A percentile compares a stretch with the other conserved stretches of the same genome.
These are phyloP conservation scores for Colletotrichum spinosum DNA, from an alignment of 2,329 filamentous ascomycete genomes.

Conservation along the genomic window DNA sequence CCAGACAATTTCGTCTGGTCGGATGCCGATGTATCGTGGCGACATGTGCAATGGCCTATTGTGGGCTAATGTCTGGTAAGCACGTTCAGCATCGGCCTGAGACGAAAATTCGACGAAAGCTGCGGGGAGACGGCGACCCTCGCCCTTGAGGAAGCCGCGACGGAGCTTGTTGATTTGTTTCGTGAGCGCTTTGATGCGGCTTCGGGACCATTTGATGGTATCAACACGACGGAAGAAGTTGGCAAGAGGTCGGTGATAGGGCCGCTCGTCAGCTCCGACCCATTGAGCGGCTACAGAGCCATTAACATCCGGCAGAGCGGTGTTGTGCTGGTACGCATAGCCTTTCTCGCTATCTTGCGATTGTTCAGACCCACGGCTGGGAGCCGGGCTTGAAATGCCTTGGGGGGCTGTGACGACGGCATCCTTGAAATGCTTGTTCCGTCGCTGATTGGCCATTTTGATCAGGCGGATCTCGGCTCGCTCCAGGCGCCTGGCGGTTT, in stretches of 20 bases:
- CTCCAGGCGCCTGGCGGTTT: slow-evolving; percentile 82
- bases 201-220: slow-evolving; percentile 90
- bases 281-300: slow-evolving; percentile 76
- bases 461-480: slow-evolving; percentile 85
- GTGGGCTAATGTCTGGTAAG: slow-evolving; percentile 85
- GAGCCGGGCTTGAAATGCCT: slow-evolving; percentile 42
- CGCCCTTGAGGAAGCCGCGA: slow-evolving; percentile 69
- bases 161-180: slow-evolving; percentile 71
- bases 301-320: slow-evolving; percentile 52
- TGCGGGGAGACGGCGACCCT: slow-evolving; percentile 71
- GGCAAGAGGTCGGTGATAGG: slow-evolving; percentile 75
- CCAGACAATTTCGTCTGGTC: slow-evolving; percentile 88
- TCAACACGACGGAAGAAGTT: slow-evolving; percentile 90
- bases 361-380: slow-evolving; percentile 12
- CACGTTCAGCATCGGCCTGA: slow-evolving; percentile 85
- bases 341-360: slow-evolving; percentile 39
- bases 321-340: slow-evolving; percentile 43
- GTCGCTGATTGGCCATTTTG: slow-evolving; percentile 70
- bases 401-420: neutral
- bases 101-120: slow-evolving; percentile 94
- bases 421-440: slow-evolving; percentile 38
- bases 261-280: slow-evolving; percentile 78
- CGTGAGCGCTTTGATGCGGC: slow-evolving; percentile 54
- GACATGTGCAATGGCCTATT: slow-evolving; percentile 87
- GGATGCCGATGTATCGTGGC: slow-evolving; percentile 84